Percentiles rank a stretch among this genome's conserved stretches.
phyloP scores from a whole-genome alignment of 2,329 filamentous ascomycete genomes.

The Aureobasidium uvarum region DNA sequence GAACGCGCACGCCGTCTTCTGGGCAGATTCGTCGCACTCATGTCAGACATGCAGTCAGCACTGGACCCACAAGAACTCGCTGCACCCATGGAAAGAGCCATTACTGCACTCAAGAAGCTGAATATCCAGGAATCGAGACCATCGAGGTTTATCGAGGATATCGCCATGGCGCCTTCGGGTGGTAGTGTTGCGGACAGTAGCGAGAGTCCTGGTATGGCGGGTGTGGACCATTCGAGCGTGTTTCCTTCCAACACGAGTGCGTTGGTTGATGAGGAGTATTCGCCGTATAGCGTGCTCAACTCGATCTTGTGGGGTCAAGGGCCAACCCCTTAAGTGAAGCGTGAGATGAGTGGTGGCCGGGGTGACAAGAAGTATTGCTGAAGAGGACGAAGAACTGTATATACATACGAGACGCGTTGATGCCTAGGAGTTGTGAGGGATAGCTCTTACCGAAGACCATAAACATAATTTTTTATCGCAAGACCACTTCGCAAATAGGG shows the following conservation, averaged over 20 bases:
- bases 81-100: slow-evolving; percentile 49
- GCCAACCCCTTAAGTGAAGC: slow-evolving; percentile 3
- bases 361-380: background rate
- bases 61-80: slow-evolving; percentile 50
- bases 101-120: slow-evolving; percentile 47
- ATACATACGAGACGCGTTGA: background rate
- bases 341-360: background rate
- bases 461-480: background rate
- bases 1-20: slow-evolving; percentile 48
- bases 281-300: slow-evolving; percentile 51
- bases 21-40: slow-evolving; percentile 48
- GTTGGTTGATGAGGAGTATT: slow-evolving; percentile 44
- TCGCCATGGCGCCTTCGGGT: slow-evolving; percentile 27
- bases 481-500: background rate
- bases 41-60: slow-evolving; percentile 48
- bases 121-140: slow-evolving; percentile 37
- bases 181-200: slow-evolving; percentile 8
- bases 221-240: slow-evolving; percentile 19
- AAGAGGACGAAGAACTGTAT: background rate
- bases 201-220: slow-evolving; percentile 25
- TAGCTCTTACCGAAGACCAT: background rate
- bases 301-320: slow-evolving; percentile 47
- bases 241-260: slow-evolving; percentile 25
- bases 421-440: background rate
- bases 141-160: slow-evolving; percentile 30